Evolutionary conservation across 2,329 filamentous ascomycete species (phyloP).

Genomic region (Parastagonospora nodorum): DNA sequence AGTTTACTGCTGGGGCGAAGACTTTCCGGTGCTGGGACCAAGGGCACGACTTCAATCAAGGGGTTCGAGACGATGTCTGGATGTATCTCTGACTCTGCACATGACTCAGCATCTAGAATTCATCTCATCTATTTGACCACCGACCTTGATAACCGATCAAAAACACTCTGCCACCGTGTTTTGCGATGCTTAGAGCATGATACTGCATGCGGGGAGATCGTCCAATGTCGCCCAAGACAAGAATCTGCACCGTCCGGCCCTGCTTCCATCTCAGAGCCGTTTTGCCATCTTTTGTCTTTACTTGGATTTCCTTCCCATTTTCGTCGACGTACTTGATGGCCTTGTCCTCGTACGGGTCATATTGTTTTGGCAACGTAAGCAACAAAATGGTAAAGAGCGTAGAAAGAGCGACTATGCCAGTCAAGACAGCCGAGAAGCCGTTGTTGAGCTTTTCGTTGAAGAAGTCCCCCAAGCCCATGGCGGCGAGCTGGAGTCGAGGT

Average conservation of each 20-base stretch:
- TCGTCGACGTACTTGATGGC: constrained; percentile 26
- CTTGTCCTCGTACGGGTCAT: constrained; percentile 49
- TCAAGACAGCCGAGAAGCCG: constrained; percentile 46
- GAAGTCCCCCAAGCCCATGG: constrained; percentile 42
- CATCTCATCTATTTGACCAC: background rate
- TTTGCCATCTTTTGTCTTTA: constrained; percentile 26
- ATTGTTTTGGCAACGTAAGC: constrained; percentile 59
- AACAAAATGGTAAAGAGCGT: constrained; percentile 57
- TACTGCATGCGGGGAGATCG: constrained; percentile 98
- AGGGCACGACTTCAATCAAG: constrained; percentile 71
- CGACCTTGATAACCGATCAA: constrained; percentile 85
- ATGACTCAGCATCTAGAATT: background rate
- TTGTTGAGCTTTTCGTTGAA: constrained; percentile 25
- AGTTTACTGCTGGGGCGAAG: constrained; percentile 71
- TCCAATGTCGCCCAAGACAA: constrained; percentile 94
- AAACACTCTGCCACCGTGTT: constrained; percentile 78
- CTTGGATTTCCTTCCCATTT: constrained; percentile 27
- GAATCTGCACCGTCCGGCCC: constrained; percentile 70
- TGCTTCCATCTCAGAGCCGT: constrained; percentile 29
- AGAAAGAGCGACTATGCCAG: constrained; percentile 49
- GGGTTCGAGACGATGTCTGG: constrained; percentile 74
- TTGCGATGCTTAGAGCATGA: constrained; percentile 89
- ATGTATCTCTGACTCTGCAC: constrained; percentile 75
- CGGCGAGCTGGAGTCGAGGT: constrained; percentile 10
- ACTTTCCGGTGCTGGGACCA: constrained; percentile 69